Base-by-base conservation (phyloP, 139 green algal genomes). In the Volvox reticuliferus region DNA sequence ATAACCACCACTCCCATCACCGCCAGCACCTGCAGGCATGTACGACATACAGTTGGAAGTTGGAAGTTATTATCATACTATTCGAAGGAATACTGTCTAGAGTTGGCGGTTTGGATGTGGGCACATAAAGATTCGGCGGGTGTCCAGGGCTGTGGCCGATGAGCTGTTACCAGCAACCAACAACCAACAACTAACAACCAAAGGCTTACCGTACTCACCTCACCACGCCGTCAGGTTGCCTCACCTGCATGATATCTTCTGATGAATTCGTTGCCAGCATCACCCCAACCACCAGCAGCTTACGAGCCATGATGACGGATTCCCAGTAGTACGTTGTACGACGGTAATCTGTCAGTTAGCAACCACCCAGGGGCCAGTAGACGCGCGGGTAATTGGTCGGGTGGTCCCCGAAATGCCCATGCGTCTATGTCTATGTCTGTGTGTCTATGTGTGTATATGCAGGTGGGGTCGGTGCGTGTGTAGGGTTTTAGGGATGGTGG, bases 291-390 rank as follows among this genome's bases (percentile, higher is more conserved):
- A 65, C 69, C 19, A 30, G 1, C 73, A 90, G 75, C 86, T 90
- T 90, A 33, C 86, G 73, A 5, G 79, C 18, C 73, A 90, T 90
- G 55, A 85, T 78, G 28, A 85, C 30, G 0, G 19, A 44, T 61
- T 90, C 86, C 86, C 85, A 90, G 55, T 78, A 90, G 75, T 90
- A 90, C 50, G n/a, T 35, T 1, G 14, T 26, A 21, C 86, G 86
- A 12, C n/a, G 22, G 55, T 90, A 90, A 61, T 90, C 86, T 84
- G 75, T 0, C 2, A 2, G 36, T 14, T 24, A 84, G 78, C 18
- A 75, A 12, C 3, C 24, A 75, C 67, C 22, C 22, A 28, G 67
- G 9, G 67, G 12, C 9, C 67, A 6, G 67, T 12, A 32, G 67
- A 28, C 67, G 67, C 3, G 67, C 67, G 67, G 67, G n/a, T n/a